Evolutionary conservation across 257 asterid species (phyloP), one percentile per base, ranked within the genome.

Genomic region (Nicotiana sylvestris): DNA sequence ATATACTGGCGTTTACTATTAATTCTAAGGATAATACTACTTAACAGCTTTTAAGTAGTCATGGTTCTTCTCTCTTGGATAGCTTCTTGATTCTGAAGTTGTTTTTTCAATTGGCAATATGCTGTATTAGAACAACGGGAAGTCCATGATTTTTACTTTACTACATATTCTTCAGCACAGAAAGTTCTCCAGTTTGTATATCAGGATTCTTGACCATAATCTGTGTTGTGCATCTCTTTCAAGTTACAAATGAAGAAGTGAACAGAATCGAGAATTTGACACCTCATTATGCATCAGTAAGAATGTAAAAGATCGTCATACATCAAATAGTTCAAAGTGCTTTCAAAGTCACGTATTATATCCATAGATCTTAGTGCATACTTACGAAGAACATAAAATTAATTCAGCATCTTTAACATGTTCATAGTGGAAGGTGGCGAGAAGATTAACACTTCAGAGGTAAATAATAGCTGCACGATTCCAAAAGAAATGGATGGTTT

Each of bases 341-440:
- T 74, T 49, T 27, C 4, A 1, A 46, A 43, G 58, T 46, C 37
- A 46, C 1, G 13, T 72, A 43, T 72, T 21, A 12, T 72, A 21
- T 72, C 58, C 78, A 49, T 72, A 46, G 4, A 49, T 74, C 25
- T 74, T 74, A 12, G 43, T 74, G 62, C 39, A 49, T 74, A 49
- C 62, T 74, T 25, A 46, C 49, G 6, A 11, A 43, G 49, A 43
- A 46, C 16, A 0, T 15, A 49, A 25, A 32, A 70, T 18, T 80
- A 13, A 62, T 18, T 15, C 53, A n/a, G 64, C 16, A 51, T 32
- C 43, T 21, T 74, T 74, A 21, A 46, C 79, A 25, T 74, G 39
- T 49, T 74, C 57, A 25, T 49, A 74, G 79, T 74, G 79, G 79
- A 74, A 74, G 61, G 15, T 46, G 76, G 46, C 43, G 76, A 76